A percentile compares a stretch with the other conserved stretches of the same genome.
phyloP scores from a whole-genome alignment of 2,329 filamentous ascomycete genomes.

The Xylariales sp. region DNA sequence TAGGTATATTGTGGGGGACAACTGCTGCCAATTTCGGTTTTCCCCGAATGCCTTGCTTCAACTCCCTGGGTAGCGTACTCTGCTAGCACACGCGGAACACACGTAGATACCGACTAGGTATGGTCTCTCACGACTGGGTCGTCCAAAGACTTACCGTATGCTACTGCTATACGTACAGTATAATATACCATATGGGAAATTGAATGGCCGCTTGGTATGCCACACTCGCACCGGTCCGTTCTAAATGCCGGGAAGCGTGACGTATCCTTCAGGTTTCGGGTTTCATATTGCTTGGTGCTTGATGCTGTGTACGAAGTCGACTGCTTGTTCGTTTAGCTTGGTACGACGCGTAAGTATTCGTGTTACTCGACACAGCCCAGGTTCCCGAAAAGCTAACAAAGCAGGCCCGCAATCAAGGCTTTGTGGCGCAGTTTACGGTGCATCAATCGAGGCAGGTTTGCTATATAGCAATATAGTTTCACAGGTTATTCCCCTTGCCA shows the following conservation, averaged over 20 bases:
- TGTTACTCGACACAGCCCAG: not conserved
- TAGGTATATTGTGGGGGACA: conserved; percentile 23
- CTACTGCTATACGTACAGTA: not conserved
- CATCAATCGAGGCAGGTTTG: conserved; percentile 8
- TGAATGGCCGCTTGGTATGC: conserved; percentile 3
- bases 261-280: not conserved
- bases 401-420: conserved; percentile 15
- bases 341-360: conserved; percentile 5
- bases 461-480: not conserved
- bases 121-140: not conserved
- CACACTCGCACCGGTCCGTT: conserved; percentile 5
- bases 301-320: not conserved
- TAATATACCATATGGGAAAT: conserved; percentile 7
- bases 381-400: conserved; percentile 1
- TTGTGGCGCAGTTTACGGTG: conserved; percentile 17
- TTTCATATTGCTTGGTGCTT: not conserved
- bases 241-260: not conserved
- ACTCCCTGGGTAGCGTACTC: not conserved
- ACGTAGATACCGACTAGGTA: too few species aligned
- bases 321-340: conserved; percentile 2
- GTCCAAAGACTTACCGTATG: not conserved
- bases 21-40: conserved; percentile 31
- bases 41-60: conserved; percentile 23
- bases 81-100: too few species aligned
- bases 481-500: too few species aligned